A percentile compares a stretch with the other conserved stretches of the same genome.
phyloP scores from a whole-genome alignment of 2,329 filamentous ascomycete species.

The Sporothrix humicola region DNA sequence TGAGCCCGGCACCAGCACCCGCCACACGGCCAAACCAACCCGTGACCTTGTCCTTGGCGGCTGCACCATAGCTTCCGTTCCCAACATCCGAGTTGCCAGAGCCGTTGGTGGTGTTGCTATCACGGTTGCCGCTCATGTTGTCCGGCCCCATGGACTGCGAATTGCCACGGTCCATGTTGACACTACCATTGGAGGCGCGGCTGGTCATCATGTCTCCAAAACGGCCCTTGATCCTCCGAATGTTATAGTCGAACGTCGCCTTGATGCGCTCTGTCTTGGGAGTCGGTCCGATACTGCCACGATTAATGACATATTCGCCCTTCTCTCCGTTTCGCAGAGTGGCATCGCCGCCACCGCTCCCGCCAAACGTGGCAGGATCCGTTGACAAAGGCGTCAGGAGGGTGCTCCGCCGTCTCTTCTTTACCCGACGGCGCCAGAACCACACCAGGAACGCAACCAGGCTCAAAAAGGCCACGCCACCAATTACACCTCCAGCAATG shows the following conservation, averaged over 20 bases:
- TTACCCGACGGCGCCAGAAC: conserved; percentile 54
- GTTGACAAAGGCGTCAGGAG: conserved; percentile 56
- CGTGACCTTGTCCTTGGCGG: conserved; percentile 48
- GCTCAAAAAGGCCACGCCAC: conserved; percentile 54
- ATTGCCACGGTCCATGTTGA: conserved; percentile 58
- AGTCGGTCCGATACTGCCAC: conserved; percentile 57
- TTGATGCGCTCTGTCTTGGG: conserved; percentile 51
- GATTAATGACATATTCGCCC: conserved; percentile 51
- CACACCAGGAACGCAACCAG: conserved; percentile 57
- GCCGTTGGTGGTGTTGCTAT: conserved; percentile 43
- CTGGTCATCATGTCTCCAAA: conserved; percentile 44
- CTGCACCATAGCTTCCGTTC: conserved; percentile 35
- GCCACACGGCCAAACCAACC: conserved; percentile 47
- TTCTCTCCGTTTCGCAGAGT: conserved; percentile 42
- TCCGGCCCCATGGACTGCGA: conserved; percentile 55
- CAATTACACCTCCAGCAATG: conserved; percentile 59
- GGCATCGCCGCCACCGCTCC: conserved; percentile 16
- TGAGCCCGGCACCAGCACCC: not conserved
- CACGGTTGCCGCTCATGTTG: conserved; percentile 37
- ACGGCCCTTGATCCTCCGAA: conserved; percentile 46
- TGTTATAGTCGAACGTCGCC: conserved; percentile 48
- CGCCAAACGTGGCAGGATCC: conserved; percentile 39
- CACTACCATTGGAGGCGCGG: conserved; percentile 31
- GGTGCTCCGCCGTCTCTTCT: conserved; percentile 54
- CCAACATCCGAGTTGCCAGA: conserved; percentile 45